Conservation (phyloP, 2,329 filamentous ascomycete genomes). For the Ophiostoma montium region DNA sequence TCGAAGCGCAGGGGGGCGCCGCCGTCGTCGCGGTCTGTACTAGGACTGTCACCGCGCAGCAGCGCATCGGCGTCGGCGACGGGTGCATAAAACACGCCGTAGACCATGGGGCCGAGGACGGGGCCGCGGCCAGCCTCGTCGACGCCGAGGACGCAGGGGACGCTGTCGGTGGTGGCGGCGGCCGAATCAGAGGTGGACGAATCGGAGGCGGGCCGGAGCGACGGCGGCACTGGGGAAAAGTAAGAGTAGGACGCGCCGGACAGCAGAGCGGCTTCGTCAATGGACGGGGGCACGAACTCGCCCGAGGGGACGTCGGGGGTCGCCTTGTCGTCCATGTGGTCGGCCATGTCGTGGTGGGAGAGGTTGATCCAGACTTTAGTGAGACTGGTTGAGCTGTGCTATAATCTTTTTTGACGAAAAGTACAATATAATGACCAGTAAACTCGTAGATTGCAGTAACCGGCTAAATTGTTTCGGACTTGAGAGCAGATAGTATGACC, state of each 20-base stretch:
- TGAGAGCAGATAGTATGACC: no score
- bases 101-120: conserved; percentile 73
- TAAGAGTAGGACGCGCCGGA: conserved; percentile 55
- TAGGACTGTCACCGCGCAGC: conserved; percentile 35
- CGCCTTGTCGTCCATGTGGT: conserved; percentile 22
- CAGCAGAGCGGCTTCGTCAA: conserved; percentile 42
- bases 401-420: no score
- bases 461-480: no score
- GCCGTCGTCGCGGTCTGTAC: conserved; percentile 5
- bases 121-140: conserved; percentile 91
- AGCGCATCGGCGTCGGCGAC: conserved; percentile 55
- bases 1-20: conserved; percentile 66
- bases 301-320: conserved; percentile 20
- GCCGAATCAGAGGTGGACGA: conserved; percentile 9
- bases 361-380: neutral
- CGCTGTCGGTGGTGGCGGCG: conserved; percentile 2
- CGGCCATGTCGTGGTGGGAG: conserved; percentile 9
- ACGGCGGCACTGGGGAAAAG: conserved; percentile 52
- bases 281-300: conserved; percentile 54
- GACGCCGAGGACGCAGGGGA: conserved; percentile 66
- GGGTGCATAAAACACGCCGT: conserved; percentile 63
- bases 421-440: no score
- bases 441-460: no score
- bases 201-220: conserved; percentile 31
- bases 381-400: no score